A percentile compares a stretch with the other conserved stretches of the same genome.
phyloP scores from a whole-genome alignment of 2,329 filamentous ascomycete genomes.

The Colletotrichum aenigma region DNA sequence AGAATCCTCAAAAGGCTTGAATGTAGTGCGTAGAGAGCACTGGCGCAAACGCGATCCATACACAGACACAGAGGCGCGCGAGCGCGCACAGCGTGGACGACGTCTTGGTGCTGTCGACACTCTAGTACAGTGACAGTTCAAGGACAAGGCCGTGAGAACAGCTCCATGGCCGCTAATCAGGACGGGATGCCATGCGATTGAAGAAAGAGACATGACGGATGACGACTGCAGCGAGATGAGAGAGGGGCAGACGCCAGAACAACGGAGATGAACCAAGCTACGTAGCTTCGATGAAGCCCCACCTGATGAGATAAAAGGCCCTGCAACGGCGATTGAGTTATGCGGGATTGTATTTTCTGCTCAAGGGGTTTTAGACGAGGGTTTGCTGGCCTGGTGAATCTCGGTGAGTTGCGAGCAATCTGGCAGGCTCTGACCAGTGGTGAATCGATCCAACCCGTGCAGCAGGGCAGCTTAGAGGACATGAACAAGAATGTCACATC shows the following conservation, averaged over 20 bases:
- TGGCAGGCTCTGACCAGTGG: background rate
- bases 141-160: background rate
- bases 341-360: background rate
- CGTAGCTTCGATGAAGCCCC: background rate
- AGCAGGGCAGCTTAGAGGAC: background rate
- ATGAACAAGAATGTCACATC: background rate
- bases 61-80: background rate
- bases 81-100: background rate
- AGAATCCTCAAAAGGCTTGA: background rate
- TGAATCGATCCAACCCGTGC: background rate
- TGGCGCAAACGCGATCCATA: background rate
- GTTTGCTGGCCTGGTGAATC: background rate
- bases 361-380: background rate
- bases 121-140: background rate
- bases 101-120: background rate
- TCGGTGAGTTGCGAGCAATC: background rate
- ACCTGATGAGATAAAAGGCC: background rate
- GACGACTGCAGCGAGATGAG: constrained; percentile 2
- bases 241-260: background rate
- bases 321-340: constrained; percentile 9
- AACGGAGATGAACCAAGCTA: background rate
- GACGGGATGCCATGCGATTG: background rate
- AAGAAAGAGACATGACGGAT: background rate
- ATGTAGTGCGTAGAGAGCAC: background rate
- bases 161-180: background rate